phyloP scores from a whole-genome alignment of 1,139 yeast species.

The Blastobotrys serpentis region DNA sequence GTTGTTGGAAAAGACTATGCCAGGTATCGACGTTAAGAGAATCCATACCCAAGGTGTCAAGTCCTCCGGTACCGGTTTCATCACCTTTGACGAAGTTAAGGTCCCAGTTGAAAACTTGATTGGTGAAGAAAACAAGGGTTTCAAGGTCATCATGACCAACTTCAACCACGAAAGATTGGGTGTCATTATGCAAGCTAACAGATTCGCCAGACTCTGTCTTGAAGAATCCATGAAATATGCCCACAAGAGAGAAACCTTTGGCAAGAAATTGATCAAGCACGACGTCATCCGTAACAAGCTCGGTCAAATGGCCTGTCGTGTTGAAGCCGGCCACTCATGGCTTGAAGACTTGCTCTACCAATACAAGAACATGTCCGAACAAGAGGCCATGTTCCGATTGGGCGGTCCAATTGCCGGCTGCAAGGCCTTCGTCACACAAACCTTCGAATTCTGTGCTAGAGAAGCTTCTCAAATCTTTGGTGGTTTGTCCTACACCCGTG shows the following conservation, averaged over 20 bases:
- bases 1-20: constrained; percentile 42
- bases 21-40: constrained; percentile 42
- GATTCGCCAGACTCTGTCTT: constrained; percentile 44
- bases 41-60: constrained; percentile 45
- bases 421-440: constrained; percentile 45
- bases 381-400: constrained; percentile 43
- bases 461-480: constrained; percentile 48
- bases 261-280: constrained; percentile 44
- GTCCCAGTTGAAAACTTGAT: constrained; percentile 46
- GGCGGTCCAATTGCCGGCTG: constrained; percentile 48
- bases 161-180: constrained; percentile 48
- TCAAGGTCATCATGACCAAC: constrained; percentile 46
- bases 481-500: constrained; percentile 46
- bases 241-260: constrained; percentile 45
- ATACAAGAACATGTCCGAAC: constrained; percentile 37
- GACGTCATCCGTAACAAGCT: constrained; percentile 46
- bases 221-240: constrained; percentile 46
- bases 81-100: constrained; percentile 46
- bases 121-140: constrained; percentile 46
- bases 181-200: constrained; percentile 42
- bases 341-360: constrained; percentile 42
- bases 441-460: constrained; percentile 45
- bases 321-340: constrained; percentile 43
- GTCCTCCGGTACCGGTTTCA: constrained; percentile 42
- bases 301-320: constrained; percentile 44